Conservation (phyloP, 176 grass and related monocot species). For the Bromus sterilis region DNA sequence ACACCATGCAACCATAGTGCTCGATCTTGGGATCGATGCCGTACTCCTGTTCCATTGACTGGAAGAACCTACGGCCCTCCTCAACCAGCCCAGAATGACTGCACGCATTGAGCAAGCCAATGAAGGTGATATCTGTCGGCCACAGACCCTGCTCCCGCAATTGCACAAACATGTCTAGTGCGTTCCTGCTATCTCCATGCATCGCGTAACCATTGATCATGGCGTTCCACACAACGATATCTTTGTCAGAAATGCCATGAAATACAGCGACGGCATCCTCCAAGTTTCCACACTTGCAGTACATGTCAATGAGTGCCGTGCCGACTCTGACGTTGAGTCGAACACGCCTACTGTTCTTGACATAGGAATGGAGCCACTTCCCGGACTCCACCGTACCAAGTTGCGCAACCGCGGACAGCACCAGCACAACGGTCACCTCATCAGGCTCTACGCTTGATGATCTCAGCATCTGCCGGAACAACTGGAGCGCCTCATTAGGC, state of each 20-base stretch:
- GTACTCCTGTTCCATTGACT: conserved; percentile 48
- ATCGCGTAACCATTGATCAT: conserved; percentile 88
- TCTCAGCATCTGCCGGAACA: conserved; percentile 77
- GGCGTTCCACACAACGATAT: conserved; percentile 71
- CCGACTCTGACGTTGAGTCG: conserved; percentile 60
- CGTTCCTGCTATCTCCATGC: conserved; percentile 55
- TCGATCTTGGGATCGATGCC: conserved; percentile 74
- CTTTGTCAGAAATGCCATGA: conserved; percentile 38
- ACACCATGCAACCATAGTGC: conserved; percentile 90
- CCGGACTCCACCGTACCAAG: conserved; percentile 46
- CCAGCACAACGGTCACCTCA: conserved; percentile 53
- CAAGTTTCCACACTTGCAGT: conserved; percentile 85
- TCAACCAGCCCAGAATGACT: conserved; percentile 78
- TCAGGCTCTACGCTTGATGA: conserved; percentile 42
- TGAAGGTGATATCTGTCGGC: conserved; percentile 90
- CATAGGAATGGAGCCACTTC: conserved; percentile 80
- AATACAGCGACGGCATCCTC: conserved; percentile 74
- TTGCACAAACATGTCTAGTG: conserved; percentile 37
- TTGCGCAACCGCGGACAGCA: conserved; percentile 66
- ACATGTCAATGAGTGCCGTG: conserved; percentile 89
- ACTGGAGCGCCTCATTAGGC: conserved; percentile 41
- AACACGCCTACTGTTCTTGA: conserved; percentile 30
- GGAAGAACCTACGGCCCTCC: conserved; percentile 39
- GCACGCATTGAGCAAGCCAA: conserved; percentile 69
- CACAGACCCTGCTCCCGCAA: conserved; percentile 26